Evolutionary conservation across 345 rosid genomes (phyloP), one percentile per base, ranked within the genome.

Genomic region (Brassica nigra): DNA sequence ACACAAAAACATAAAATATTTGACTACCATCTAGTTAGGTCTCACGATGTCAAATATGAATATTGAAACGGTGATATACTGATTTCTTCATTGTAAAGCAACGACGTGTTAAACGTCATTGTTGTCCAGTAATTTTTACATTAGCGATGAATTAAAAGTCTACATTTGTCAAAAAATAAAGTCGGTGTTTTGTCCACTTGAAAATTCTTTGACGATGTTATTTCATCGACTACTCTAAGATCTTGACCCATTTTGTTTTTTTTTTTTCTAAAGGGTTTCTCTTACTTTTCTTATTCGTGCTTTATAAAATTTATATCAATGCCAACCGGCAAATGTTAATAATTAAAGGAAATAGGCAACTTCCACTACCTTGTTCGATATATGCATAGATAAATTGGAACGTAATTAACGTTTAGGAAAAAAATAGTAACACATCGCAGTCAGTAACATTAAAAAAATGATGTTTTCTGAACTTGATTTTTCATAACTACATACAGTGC

Each of bases 321-420:
- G 15, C 57, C 57, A 15, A 16, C 8, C 57, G 57, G 57, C 59
- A 63, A 28, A 74, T 44, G 30, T 27, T 27, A 61, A 37, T 5
- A 23, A 23, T 23, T 23, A 27, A 72, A 72, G 10, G 27, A 62
- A 8, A 61, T 29, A 64, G 23, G 49, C n/a, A 47, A 28, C 58
- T 28, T 73, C 16, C 64, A 73, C 49, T 39, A 39, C 58, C 55
- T 59, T 59, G 68, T 73, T 8, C 28, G 7, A 73, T 61, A 62
- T 49, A n/a, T 49, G 69, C 68, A 42, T 15, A 14, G 15, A 6
- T 62, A 73, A 28, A 62, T 49, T 49, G 57, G 16, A 49, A 29
- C 68, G 52, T 62, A n/a, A 44, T 47, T 47, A 12, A 18, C n/a
- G 10, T 14, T 14, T 61, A 54, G 27, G 59, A 54, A 6, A 54